Conservation (phyloP, 371 early-diverging fungal genomes). For the Mucor racemosus region DNA sequence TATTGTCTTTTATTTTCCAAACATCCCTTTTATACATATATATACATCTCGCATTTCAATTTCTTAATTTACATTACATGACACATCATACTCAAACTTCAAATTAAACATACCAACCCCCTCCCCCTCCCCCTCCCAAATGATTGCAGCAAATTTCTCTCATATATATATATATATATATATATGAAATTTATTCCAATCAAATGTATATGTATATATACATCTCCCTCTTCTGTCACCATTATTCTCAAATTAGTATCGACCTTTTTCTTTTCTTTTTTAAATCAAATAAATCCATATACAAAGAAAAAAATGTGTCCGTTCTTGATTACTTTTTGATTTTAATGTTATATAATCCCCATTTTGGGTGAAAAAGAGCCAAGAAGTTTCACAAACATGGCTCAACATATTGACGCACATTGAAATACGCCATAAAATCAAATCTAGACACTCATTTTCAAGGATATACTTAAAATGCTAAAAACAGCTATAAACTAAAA, state of each 20-base stretch:
- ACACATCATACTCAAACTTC: background rate
- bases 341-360: background rate
- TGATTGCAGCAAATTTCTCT: slow-evolving; percentile 1
- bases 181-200: background rate
- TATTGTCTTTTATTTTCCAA: background rate
- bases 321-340: background rate
- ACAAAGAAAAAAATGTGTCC: background rate
- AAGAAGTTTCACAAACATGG: slow-evolving; percentile 2
- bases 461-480: background rate
- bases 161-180: background rate
- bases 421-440: background rate
- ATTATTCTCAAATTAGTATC: background rate
- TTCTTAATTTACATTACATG: slow-evolving; percentile 2
- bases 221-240: background rate
- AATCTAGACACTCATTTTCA: background rate
- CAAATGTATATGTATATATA: background rate
- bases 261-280: background rate
- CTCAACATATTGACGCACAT: background rate
- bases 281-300: background rate
- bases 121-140: background rate
- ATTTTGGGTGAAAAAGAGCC: background rate
- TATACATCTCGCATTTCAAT: background rate
- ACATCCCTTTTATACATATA: background rate
- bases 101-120: no score
- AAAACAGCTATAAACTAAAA: background rate